phyloP scores from a whole-genome alignment of 495 filamentous ascomycete species.

The Neurospora intermedia region DNA sequence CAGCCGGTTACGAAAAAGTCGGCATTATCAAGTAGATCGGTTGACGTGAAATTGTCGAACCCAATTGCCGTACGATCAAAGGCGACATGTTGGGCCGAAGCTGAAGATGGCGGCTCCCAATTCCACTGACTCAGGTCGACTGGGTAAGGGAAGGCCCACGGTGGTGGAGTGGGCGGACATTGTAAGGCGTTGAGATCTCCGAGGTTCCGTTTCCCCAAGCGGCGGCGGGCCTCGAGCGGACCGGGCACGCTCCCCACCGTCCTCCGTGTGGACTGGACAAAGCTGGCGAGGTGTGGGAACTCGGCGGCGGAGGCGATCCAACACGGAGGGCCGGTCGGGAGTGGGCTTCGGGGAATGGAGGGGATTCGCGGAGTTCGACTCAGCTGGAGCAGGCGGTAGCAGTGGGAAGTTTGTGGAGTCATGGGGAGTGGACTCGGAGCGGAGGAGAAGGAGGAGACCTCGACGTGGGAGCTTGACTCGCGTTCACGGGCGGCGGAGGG shows the following conservation, averaged over 20 bases:
- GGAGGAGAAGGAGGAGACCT: neutral
- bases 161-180: constrained; percentile 22
- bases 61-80: neutral
- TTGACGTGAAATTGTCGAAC: neutral
- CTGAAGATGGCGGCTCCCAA: constrained; percentile 35
- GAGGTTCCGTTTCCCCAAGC: constrained; percentile 42
- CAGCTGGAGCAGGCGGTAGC: constrained; percentile 29
- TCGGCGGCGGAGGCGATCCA: neutral
- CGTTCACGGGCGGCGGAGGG: neutral
- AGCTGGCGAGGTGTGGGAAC: neutral
- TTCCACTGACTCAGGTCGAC: constrained; percentile 35
- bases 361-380: neutral
- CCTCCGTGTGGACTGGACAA: constrained; percentile 10
- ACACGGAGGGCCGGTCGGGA: neutral
- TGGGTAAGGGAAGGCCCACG: constrained; percentile 30
- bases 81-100: neutral
- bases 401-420: constrained; percentile 29
- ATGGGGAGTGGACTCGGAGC: constrained; percentile 12
- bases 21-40: neutral
- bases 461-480: neutral
- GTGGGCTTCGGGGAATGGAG: neutral
- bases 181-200: constrained; percentile 29
- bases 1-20: neutral
- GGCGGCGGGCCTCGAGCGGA: constrained; percentile 41
- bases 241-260: constrained; percentile 28